Base-by-base conservation (phyloP, 106 monocot species). In the Apostasia shenzhenica region DNA sequence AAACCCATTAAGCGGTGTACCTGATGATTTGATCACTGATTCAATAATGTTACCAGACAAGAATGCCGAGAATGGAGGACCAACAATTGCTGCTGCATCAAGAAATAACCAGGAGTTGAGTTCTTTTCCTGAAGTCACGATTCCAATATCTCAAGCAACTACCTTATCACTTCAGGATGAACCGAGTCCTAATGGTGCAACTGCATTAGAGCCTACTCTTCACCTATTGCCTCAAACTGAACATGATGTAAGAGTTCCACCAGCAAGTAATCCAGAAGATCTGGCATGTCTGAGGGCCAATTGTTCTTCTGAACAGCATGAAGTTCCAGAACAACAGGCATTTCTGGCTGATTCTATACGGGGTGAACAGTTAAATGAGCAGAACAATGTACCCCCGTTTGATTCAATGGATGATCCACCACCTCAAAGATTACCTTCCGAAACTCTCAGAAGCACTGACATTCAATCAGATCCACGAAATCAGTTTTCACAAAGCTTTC, bases 401-500 rank as follows among this genome's bases (percentile, higher is more conserved):
- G 26, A 26, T 26, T 26, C 26, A 26, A 26, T 26, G 39, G 45
- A 71, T 13, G 66, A 54, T 60, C 43, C 38, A 10, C 55, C 38
- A 5, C 53, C 45, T 6, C 67, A 75, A 55, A 71, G 70, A 70
- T 51, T 56, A 14, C 7, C 11, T 11, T 14, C 62, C 56, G 71
- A 68, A 67, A 48, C 48, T 40, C 40, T 51, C 14, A 55, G 13
- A 52, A 71, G 55, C 5, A 54, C 9, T 53, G 8, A 46, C 59
- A 46, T 63, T 62, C 48, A 52, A 26, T 14, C 46, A 61, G 72
- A 73, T 37, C 53, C 37, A 13, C 68, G 52, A 56, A 67, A 14
- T 50, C 67, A 13, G 11, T 45, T 67, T 39, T 13, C 14, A 5
- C 71, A 70, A 38, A 61, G 72, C 8, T 75, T 77, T 72, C 71